Conservation (phyloP, 345 rosid species). For the Syzygium oleosum region DNA sequence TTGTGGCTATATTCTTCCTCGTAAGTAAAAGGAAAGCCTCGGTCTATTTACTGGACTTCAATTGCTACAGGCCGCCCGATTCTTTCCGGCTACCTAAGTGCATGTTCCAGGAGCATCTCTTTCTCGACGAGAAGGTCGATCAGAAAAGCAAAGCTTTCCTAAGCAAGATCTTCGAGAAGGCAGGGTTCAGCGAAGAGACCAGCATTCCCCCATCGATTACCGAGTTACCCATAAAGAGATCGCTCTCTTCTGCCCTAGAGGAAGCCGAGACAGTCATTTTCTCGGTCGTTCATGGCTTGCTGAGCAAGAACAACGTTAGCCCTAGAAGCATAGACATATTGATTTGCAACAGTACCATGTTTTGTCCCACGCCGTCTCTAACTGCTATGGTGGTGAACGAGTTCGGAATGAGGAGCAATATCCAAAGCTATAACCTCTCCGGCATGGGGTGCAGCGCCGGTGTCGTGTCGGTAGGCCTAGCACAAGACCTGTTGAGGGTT, state of each 20-base stretch:
- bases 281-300: slow-evolving; percentile 28
- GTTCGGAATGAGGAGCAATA: slow-evolving; percentile 50
- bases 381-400: slow-evolving; percentile 45
- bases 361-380: slow-evolving; percentile 52
- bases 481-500: slow-evolving; percentile 42
- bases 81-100: slow-evolving; percentile 38
- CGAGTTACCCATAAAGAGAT: slow-evolving; percentile 33
- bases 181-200: slow-evolving; percentile 54
- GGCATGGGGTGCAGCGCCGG: slow-evolving; percentile 72
- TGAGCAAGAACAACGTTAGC: slow-evolving; percentile 25
- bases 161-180: slow-evolving; percentile 33
- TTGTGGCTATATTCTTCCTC: neutral
- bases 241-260: slow-evolving; percentile 19
- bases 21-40: slow-evolving; percentile 9
- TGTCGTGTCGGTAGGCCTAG: slow-evolving; percentile 41
- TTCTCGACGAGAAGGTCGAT: slow-evolving; percentile 31
- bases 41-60: slow-evolving; percentile 45
- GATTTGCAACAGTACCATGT: slow-evolving; percentile 40
- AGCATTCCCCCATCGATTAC: slow-evolving; percentile 33
- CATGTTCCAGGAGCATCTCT: slow-evolving; percentile 35
- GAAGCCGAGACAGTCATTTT: slow-evolving; percentile 42
- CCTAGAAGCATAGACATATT: slow-evolving; percentile 48
- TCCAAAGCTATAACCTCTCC: slow-evolving; percentile 54
- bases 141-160: slow-evolving; percentile 41
- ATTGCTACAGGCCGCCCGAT: slow-evolving; percentile 44